Evolutionary conservation across 148 eudicot genomes (phyloP).

Genomic region (Heliosperma pusillum): DNA sequence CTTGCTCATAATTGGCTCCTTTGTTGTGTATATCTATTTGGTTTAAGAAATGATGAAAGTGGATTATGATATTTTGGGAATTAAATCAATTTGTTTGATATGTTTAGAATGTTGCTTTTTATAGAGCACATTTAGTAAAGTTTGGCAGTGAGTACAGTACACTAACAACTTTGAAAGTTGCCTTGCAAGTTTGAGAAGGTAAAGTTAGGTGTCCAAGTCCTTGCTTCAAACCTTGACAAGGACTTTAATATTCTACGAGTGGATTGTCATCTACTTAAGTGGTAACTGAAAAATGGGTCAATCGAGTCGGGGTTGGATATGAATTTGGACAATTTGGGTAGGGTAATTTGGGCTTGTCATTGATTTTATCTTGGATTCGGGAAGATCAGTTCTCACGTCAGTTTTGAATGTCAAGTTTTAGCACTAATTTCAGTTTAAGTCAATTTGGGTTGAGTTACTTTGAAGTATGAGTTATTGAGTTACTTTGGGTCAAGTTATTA

Average conservation of each 20-base stretch:
- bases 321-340: too few species aligned
- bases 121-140: neutral
- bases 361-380: too few species aligned
- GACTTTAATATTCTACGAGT: neutral
- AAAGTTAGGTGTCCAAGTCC: conserved; percentile 11
- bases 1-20: neutral
- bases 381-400: too few species aligned
- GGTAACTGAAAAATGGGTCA: too few species aligned
- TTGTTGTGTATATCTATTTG: neutral
- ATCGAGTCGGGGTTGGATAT: too few species aligned
- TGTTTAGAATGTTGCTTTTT: neutral
- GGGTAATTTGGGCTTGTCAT: too few species aligned
- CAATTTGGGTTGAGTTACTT: too few species aligned
- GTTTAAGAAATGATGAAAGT: neutral
- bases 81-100: neutral
- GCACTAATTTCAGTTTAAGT: too few species aligned
- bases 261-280: too few species aligned
- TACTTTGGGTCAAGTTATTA: too few species aligned
- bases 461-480: too few species aligned
- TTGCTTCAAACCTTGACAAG: neutral
- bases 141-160: neutral
- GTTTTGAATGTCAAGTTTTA: too few species aligned
- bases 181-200: conserved; percentile 16
- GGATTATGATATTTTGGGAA: neutral
- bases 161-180: conserved; percentile 4